Evolutionary conservation across 768 basidiomycete genomes (phyloP).

Genomic region (Trametes villosa): DNA sequence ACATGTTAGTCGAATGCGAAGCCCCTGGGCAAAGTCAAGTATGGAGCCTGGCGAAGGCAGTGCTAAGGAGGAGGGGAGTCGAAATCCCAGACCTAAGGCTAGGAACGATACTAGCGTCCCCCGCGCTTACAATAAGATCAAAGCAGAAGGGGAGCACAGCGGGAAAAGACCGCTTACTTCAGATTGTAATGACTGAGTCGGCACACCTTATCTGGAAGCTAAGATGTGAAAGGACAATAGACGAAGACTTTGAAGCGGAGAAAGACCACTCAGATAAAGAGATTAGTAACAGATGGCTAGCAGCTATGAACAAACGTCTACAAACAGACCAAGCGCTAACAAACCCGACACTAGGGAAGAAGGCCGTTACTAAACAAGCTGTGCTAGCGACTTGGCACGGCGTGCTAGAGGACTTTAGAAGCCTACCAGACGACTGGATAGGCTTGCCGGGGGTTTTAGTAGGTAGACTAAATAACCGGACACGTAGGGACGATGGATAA

Average conservation of each 20-base stretch:
- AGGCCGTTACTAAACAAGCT: background rate
- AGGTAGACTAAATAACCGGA: background rate
- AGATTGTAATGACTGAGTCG: conserved; percentile 14
- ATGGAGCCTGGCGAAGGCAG: conserved; percentile 8
- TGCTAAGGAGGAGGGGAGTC: background rate
- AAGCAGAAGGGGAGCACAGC: background rate
- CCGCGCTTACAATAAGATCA: background rate
- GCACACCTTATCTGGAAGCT: conserved; percentile 19
- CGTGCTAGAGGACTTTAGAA: background rate
- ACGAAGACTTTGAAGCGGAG: too few species aligned
- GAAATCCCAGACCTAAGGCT: background rate
- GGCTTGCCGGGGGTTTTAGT: background rate
- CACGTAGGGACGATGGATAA: background rate
- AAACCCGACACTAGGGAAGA: background rate
- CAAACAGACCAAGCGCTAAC: background rate
- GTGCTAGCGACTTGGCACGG: background rate
- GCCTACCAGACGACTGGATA: background rate
- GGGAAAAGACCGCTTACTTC: background rate
- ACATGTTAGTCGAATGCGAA: conserved; percentile 27
- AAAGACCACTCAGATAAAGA: background rate
- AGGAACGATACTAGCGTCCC: conserved; percentile 9
- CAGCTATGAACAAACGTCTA: background rate
- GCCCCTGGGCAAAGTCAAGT: background rate
- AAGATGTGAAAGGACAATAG: conserved; percentile 18
- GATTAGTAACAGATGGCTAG: background rate